Evolutionary conservation across 2,329 filamentous ascomycete genomes (phyloP).

Genomic region (Colletotrichum truncatum): DNA sequence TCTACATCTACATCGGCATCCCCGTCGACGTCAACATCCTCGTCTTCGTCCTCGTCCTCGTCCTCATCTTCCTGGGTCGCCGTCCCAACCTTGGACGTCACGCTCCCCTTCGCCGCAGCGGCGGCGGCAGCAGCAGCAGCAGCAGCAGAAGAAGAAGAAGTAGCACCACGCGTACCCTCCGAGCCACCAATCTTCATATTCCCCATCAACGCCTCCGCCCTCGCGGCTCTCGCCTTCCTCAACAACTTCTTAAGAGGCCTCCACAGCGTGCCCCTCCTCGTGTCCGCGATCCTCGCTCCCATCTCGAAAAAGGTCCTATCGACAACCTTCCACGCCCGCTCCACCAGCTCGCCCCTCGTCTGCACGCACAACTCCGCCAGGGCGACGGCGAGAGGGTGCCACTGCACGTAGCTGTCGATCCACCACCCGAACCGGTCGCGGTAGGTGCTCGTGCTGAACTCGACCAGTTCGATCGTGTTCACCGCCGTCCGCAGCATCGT

Average conservation of each 20-base stretch:
- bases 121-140: background rate
- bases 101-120: background rate
- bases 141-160: background rate
- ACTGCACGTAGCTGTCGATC: conserved; percentile 60
- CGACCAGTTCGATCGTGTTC: conserved; percentile 53
- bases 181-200: conserved; percentile 32
- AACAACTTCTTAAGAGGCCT: conserved; percentile 62
- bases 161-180: background rate
- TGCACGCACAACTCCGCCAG: conserved; percentile 61
- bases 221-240: conserved; percentile 55
- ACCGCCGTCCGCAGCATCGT: conserved; percentile 57
- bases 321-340: conserved; percentile 59
- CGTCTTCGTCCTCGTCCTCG: background rate
- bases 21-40: background rate
- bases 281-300: conserved; percentile 57
- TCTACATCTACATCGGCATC: background rate
- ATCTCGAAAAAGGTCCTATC: conserved; percentile 55
- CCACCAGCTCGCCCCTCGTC: conserved; percentile 53
- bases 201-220: conserved; percentile 41
- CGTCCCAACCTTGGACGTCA: too few relatives aligned
- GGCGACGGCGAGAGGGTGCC: conserved; percentile 63
- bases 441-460: conserved; percentile 42
- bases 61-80: background rate
- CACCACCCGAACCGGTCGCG: conserved; percentile 56
- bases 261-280: conserved; percentile 60